phyloP scores from a whole-genome alignment of 768 basidiomycete species.

The Boletus coccyginus region DNA sequence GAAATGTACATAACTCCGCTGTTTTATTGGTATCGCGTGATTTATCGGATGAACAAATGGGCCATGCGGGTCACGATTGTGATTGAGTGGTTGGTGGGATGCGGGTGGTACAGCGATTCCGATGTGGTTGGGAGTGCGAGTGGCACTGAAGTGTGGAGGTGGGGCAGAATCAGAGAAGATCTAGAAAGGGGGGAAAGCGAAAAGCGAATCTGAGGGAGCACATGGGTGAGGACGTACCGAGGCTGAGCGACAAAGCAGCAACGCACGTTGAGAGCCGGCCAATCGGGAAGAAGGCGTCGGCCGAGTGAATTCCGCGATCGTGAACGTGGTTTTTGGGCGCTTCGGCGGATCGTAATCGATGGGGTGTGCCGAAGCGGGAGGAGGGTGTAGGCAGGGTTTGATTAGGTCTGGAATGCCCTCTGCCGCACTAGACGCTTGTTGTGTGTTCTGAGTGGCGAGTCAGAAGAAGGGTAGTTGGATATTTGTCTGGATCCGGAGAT shows the following conservation, averaged over 20 bases:
- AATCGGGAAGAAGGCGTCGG: conserved; percentile 13
- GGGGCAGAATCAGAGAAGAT: conserved; percentile 27
- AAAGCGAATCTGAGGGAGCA: conserved; percentile 30
- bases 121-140: background rate
- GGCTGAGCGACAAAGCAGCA: conserved; percentile 9
- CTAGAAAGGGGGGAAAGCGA: conserved; percentile 8
- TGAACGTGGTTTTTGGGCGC: conserved; percentile 14
- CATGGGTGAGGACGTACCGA: conserved; percentile 26
- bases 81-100: conserved; percentile 6
- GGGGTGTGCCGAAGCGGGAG: conserved; percentile 1
- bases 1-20: conserved; percentile 15
- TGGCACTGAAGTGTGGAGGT: conserved; percentile 14
- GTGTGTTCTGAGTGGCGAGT: conserved; percentile 8
- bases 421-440: conserved; percentile 16
- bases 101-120: background rate
- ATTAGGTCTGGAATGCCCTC: conserved; percentile 17
- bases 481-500: conserved; percentile 13
- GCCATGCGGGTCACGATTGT: background rate
- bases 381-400: background rate
- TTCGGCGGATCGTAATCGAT: conserved; percentile 24
- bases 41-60: conserved; percentile 1
- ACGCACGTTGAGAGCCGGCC: conserved; percentile 8
- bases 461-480: conserved; percentile 7
- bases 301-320: conserved; percentile 14
- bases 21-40: conserved; percentile 14